Evolutionary conservation across 1,139 yeast genomes (phyloP), one percentile per base, ranked within the genome.

Genomic region (Starmera stellimalicola): DNA sequence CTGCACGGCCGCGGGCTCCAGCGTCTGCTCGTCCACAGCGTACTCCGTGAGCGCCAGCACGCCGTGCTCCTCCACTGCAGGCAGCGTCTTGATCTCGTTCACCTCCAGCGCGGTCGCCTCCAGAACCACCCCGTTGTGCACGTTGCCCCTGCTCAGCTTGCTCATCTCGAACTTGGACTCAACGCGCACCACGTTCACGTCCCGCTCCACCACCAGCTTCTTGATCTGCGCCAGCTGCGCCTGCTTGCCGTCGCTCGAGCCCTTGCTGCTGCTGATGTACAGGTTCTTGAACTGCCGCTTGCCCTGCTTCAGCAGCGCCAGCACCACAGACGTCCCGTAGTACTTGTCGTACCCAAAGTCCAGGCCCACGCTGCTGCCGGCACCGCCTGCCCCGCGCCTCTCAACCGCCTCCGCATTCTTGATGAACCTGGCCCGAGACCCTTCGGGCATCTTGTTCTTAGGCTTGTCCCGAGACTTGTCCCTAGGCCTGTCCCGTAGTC

Each of bases 81-180:
- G 66, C 39, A 74, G 57, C 26, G 50, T 48, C 14, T 54, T 49
- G 8, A 77, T 55, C 18, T 62, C 62, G 3, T 67, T 62, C 2
- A 73, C 55, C 12, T 62, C 61, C 19, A 82, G 47, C 3, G 81
- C 78, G 42, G 72, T 69, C 0, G 88, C 69, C 48, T 80, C 85
- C 33, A 84, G 52, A 1, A 81, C 91, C 19, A 78, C 67, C 7
- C 94, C 93, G 54, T 87, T 87, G 57, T 87, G 95, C 10, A 83
- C 85, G 3, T 78, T 91, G 47, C 77, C 73, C 27, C 70, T 65
- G 20, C 85, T 69, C 43, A 84, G 52, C 7, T 62, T 53, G 47
- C 81, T 79, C 43, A 87, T 57, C 23, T 71, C 76, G 43, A 70
- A 72, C 47, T 73, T 76, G 30, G 68, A 57, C 4, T 63, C 65